phyloP scores from a whole-genome alignment of 768 basidiomycete genomes.

The Arthromyces matolae region DNA sequence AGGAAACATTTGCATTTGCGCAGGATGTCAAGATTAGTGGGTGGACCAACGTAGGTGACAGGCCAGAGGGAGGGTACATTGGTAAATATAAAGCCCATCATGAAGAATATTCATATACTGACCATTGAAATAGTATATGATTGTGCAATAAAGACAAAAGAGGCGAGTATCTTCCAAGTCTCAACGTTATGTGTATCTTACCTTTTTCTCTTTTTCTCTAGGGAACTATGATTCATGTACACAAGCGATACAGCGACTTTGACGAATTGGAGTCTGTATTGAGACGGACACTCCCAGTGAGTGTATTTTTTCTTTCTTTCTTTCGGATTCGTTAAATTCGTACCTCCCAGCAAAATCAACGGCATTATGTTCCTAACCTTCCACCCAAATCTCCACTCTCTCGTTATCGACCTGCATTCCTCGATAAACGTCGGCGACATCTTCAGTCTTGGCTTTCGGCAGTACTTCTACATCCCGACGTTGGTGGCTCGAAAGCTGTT shows the following conservation, averaged over 20 bases:
- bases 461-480: conserved; percentile 65
- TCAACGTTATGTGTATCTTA: too few relatives aligned
- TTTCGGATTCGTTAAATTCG: not conserved
- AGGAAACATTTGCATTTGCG: conserved; percentile 53
- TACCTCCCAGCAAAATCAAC: conserved; percentile 27
- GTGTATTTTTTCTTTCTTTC: too few relatives aligned
- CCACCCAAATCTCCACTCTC: conserved; percentile 70
- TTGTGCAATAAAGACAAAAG: conserved; percentile 64
- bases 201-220: conserved; percentile 18
- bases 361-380: conserved; percentile 49
- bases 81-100: conserved; percentile 48
- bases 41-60: conserved; percentile 72
- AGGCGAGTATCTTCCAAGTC: conserved; percentile 33
- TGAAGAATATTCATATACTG: too few relatives aligned
- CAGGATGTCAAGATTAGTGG: conserved; percentile 62
- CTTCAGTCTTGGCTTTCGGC: conserved; percentile 66
- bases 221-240: conserved; percentile 60
- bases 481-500: conserved; percentile 60
- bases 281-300: conserved; percentile 49
- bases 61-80: conserved; percentile 58
- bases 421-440: conserved; percentile 56
- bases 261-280: conserved; percentile 48
- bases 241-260: conserved; percentile 69
- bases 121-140: conserved; percentile 59
- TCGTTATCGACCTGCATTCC: conserved; percentile 63